Evolutionary conservation across 1,139 yeast species (phyloP).

Genomic region (Meyerozyma athensensis): DNA sequence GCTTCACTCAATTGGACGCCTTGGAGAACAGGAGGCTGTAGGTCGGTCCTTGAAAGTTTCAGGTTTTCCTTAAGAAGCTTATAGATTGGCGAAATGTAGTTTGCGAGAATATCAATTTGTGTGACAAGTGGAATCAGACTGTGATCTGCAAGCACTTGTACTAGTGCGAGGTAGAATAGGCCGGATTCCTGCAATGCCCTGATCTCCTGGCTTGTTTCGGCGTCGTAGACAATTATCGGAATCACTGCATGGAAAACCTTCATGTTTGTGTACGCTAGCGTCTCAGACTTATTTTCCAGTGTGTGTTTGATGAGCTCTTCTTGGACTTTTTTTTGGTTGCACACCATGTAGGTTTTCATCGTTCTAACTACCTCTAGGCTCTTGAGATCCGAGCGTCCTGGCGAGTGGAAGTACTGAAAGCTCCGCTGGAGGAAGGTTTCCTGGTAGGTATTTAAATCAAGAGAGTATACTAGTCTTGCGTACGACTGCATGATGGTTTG

Average conservation of each 20-base stretch:
- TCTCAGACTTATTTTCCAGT: neutral
- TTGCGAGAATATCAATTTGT: neutral
- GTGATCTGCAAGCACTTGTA: neutral
- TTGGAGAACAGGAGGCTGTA: neutral
- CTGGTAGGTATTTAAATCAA: neutral
- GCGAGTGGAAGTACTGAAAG: neutral
- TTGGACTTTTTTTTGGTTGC: neutral
- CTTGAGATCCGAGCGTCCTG: neutral
- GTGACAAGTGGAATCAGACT: neutral
- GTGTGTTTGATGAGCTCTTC: neutral
- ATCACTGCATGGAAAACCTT: neutral
- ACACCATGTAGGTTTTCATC: neutral
- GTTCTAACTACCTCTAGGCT: neutral
- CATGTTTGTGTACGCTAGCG: neutral
- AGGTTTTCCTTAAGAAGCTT: neutral
- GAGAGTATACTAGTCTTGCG: neutral
- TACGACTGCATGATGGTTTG: neutral
- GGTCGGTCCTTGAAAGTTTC: neutral
- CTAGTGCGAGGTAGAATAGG: neutral
- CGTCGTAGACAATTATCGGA: neutral
- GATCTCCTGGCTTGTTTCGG: neutral
- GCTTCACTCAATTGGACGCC: neutral
- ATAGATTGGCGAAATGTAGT: neutral
- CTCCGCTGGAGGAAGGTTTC: neutral
- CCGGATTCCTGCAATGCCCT: neutral